Percentiles rank a stretch among this genome's conserved stretches.
Evolutionary conservation across 2,329 filamentous ascomycete genomes (phyloP).

Genomic region (Nemania sp.): DNA sequence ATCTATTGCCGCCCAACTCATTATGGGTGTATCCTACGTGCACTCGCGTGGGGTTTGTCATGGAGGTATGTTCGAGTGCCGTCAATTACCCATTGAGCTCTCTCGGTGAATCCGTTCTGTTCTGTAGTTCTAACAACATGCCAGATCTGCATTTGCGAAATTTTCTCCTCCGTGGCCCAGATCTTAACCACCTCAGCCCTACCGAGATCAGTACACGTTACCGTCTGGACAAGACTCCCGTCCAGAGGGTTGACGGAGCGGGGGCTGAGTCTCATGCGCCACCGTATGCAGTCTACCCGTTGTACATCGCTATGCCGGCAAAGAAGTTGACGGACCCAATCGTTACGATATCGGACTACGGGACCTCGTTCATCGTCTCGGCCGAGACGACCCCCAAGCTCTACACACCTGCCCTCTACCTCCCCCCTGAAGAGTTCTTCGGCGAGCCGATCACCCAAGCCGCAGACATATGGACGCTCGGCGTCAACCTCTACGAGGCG

Average conservation of each 20-base stretch:
- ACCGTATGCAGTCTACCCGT: slow-evolving; percentile 29
- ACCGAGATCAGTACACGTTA: slow-evolving; percentile 23
- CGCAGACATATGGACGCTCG: slow-evolving; percentile 34
- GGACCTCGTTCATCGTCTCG: slow-evolving; percentile 31
- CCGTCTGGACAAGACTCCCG: slow-evolving; percentile 16
- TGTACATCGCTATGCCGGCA: slow-evolving; percentile 26
- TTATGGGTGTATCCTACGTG: slow-evolving; percentile 24
- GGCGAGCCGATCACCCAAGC: slow-evolving; percentile 30
- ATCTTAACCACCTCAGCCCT: slow-evolving; percentile 15
- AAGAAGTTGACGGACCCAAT: slow-evolving; percentile 16
- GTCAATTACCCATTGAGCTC: slow-evolving; percentile 12
- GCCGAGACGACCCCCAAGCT: slow-evolving; percentile 22
- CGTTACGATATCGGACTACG: slow-evolving; percentile 30
- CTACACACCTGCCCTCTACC: slow-evolving; percentile 29
- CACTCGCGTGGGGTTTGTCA: slow-evolving; percentile 27
- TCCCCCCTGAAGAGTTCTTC: slow-evolving; percentile 34
- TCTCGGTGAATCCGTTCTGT: slow-evolving; percentile 5
- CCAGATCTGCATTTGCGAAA: slow-evolving; percentile 15
- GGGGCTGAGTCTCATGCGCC: slow-evolving; percentile 29
- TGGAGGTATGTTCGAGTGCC: slow-evolving; percentile 22
- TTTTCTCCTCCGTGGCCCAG: slow-evolving; percentile 18
- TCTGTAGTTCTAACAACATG: slow-evolving; percentile 10
- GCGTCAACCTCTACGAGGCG: slow-evolving; percentile 32
- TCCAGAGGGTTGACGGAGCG: slow-evolving; percentile 24
- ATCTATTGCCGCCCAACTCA: slow-evolving; percentile 29